Evolutionary conservation across 1,284 basidiomycete species (phyloP), one percentile per base, ranked within the genome.

Genomic region (Trichosporon ovoides): DNA sequence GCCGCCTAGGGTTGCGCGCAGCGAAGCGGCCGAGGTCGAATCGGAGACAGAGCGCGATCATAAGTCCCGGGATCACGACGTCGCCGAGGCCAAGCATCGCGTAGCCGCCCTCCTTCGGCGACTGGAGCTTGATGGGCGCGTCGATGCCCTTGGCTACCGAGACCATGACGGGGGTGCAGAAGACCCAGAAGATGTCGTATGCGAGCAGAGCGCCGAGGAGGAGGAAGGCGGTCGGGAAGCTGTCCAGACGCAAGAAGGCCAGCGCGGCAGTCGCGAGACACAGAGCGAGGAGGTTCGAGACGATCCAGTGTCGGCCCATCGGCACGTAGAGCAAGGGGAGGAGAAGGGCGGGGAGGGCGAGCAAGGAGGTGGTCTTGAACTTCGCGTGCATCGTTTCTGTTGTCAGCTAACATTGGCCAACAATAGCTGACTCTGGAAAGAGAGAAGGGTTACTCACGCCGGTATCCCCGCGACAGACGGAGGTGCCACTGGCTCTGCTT

Each of bases 51-150:
- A 95, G 83, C 16, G 91, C 88, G 56, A 96, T 80, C 76, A 98
- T 90, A 58, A 88, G 82, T n/a, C 93, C 93, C 0, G 81, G 81
- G 31, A 82, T 75, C 31, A 82, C 81, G 57, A 83, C 82, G 66
- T 83, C 83, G 31, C 95, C 92, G 3, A 98, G 81, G 5, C 95
- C 95, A 24, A 98, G 85, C 86, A 98, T 89, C 37, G 91, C 89
- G 74, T 86, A 90, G 51, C 82, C 76, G 38, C 77, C 78, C n/a
- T 53, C 69, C 57, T 89, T 91, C 0, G 91, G 87, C 83, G 88
- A 92, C 37, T 93, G 80, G 36, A 95, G 73, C 77, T 95, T 95
- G 78, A 95, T 96, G 13, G 95, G 95, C 18, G 88, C 85, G 67
- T 98, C 93, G 58, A 98, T 84, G 57, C 83, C 86, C 34, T 88